These are phyloP conservation scores for Lolium perenne DNA, from an alignment of 176 grass and related monocot genomes.

Conservation along the genomic window DNA sequence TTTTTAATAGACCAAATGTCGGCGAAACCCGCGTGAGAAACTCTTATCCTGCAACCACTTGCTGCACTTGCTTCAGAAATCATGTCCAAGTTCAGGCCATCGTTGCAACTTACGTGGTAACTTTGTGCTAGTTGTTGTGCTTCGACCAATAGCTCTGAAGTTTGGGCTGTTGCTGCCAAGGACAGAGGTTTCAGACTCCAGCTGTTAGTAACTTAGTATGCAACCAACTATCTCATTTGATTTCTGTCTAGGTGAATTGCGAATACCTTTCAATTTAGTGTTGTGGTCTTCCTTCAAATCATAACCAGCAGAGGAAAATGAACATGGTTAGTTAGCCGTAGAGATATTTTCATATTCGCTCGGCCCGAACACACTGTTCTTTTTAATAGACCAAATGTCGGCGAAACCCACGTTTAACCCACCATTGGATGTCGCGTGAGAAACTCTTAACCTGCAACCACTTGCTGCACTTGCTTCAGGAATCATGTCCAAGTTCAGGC, in stretches of 20 bases:
- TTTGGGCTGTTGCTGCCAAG: background rate
- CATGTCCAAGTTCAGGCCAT: conserved; percentile 38
- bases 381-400: background rate
- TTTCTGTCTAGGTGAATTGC: background rate
- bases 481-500: conserved; percentile 40
- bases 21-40: conserved; percentile 17
- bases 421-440: background rate
- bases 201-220: background rate
- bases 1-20: background rate
- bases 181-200: conserved; percentile 3
- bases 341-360: background rate
- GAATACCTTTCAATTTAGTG: background rate
- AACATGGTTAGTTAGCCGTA: background rate
- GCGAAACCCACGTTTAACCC: conserved; percentile 20
- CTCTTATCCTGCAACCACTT: conserved; percentile 26
- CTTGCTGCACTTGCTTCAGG: conserved; percentile 30
- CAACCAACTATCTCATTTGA: conserved; percentile 1
- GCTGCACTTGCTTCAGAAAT: conserved; percentile 26
- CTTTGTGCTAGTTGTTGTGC: conserved; percentile 3
- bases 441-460: conserved; percentile 17
- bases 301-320: background rate
- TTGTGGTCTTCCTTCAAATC: background rate
- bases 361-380: too few species aligned
- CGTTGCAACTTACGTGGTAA: background rate
- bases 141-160: conserved; percentile 9